These are phyloP conservation scores for Russula sp. DNA, from an alignment of 768 basidiomycete species.

Conservation along the genomic window DNA sequence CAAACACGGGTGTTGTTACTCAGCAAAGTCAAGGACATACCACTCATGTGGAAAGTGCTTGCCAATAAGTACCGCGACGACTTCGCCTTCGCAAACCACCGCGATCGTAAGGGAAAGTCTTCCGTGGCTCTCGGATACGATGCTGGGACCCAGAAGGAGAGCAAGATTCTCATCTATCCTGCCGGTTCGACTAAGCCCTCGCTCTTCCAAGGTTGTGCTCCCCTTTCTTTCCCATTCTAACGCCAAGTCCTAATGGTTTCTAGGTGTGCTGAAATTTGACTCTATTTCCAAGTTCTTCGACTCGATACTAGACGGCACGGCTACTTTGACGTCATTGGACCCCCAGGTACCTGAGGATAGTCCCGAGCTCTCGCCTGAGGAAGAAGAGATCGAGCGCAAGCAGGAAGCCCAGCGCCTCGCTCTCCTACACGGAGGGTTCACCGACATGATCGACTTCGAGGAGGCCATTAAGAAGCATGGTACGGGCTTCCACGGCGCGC, in stretches of 20 bases:
- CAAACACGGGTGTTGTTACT: conserved; percentile 58
- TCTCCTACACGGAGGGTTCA: conserved; percentile 46
- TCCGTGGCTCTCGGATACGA: conserved; percentile 55
- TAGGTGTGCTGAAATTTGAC: conserved; percentile 70
- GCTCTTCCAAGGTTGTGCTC: conserved; percentile 62
- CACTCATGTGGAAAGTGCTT: conserved; percentile 75
- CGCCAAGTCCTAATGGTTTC: neutral
- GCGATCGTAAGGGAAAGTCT: conserved; percentile 58
- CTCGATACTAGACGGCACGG: conserved; percentile 62
- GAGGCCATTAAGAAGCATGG: conserved; percentile 39
- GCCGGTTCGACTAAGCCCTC: conserved; percentile 49
- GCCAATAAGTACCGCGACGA: conserved; percentile 63
- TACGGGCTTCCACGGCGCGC: conserved; percentile 38
- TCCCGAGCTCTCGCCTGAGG: conserved; percentile 26
- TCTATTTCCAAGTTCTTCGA: conserved; percentile 69
- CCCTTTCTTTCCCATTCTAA: neutral
- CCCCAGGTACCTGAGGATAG: conserved; percentile 22
- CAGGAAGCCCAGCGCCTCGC: conserved; percentile 51
- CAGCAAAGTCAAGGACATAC: conserved; percentile 70
- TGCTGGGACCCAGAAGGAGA: conserved; percentile 41
- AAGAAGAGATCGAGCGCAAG: conserved; percentile 44
- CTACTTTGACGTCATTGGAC: conserved; percentile 43
- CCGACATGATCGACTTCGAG: conserved; percentile 48
- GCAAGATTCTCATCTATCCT: conserved; percentile 70
- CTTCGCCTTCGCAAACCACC: conserved; percentile 56